Conservation (phyloP, 768 basidiomycete species). For the Rickenella mellea region DNA sequence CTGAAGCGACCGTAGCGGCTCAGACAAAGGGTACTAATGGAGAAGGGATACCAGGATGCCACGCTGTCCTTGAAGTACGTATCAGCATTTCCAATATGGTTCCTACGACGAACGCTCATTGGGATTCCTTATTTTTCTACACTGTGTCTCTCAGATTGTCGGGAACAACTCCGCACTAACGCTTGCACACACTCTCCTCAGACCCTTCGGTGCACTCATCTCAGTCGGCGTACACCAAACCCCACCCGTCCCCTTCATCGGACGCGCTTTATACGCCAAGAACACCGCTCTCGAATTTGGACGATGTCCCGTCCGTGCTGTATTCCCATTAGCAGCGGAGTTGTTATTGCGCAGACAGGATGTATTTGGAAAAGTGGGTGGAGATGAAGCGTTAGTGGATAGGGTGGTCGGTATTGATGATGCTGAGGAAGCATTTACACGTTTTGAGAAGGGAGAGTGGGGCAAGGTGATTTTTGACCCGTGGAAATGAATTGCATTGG, state of each 20-base stretch:
- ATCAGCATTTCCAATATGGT: no score
- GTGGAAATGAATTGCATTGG: constrained; percentile 51
- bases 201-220: constrained; percentile 64
- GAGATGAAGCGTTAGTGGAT: constrained; percentile 54
- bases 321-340: constrained; percentile 65
- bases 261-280: constrained; percentile 56
- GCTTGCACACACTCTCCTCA: constrained; percentile 61
- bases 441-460: constrained; percentile 62
- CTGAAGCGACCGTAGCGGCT: constrained; percentile 34
- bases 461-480: constrained; percentile 76
- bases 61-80: neutral
- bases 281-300: constrained; percentile 78
- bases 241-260: constrained; percentile 32
- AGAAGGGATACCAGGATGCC: constrained; percentile 55
- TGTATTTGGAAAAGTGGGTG: constrained; percentile 64
- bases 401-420: constrained; percentile 50
- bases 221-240: constrained; percentile 68
- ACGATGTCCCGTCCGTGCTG: constrained; percentile 69
- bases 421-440: constrained; percentile 48
- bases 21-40: constrained; percentile 55
- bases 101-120: neutral
- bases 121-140: neutral
- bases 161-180: constrained; percentile 56
- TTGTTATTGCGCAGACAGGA: constrained; percentile 62
- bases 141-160: constrained; percentile 40